Conservation (phyloP, 139 green algal species). For the Chlamydomonas sp. region DNA sequence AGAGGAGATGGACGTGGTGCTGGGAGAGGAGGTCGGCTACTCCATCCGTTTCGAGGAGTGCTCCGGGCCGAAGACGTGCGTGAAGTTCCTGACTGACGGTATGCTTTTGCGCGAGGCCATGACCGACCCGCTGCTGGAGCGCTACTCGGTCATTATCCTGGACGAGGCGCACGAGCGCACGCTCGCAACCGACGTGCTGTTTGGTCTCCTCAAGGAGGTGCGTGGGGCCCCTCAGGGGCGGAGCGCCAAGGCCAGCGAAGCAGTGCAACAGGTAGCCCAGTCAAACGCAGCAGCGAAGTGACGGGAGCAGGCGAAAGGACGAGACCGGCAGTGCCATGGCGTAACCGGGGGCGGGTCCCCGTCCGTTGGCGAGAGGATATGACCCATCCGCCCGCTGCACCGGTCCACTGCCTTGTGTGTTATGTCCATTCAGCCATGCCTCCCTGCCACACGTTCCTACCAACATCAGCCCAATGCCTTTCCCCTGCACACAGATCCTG, state of each 20-base stretch:
- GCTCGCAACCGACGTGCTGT: constrained; percentile 98
- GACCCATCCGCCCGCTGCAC: too few species aligned
- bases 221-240: not conserved
- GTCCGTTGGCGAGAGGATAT: too few species aligned
- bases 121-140: constrained; percentile 86
- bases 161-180: constrained; percentile 99
- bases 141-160: constrained; percentile 94
- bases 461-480: not conserved
- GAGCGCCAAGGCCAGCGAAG: not conserved
- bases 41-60: constrained; percentile 98
- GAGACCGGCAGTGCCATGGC: too few species aligned
- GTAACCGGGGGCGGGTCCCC: too few species aligned
- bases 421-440: too few species aligned
- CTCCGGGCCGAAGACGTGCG: constrained; percentile 89
- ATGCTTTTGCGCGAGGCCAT: constrained; percentile 98
- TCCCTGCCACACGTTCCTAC: not conserved
- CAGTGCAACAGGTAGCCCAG: too few species aligned
- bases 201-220: constrained; percentile 96
- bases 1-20: constrained; percentile 91
- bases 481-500: constrained; percentile 70
- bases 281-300: too few species aligned
- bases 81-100: constrained; percentile 98
- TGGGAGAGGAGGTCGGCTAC: constrained; percentile 94
- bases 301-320: too few species aligned
- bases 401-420: too few species aligned